These are phyloP conservation scores for Oldenlandia corymbosa DNA, from an alignment of 257 asterid genomes.

Conservation along the genomic window DNA sequence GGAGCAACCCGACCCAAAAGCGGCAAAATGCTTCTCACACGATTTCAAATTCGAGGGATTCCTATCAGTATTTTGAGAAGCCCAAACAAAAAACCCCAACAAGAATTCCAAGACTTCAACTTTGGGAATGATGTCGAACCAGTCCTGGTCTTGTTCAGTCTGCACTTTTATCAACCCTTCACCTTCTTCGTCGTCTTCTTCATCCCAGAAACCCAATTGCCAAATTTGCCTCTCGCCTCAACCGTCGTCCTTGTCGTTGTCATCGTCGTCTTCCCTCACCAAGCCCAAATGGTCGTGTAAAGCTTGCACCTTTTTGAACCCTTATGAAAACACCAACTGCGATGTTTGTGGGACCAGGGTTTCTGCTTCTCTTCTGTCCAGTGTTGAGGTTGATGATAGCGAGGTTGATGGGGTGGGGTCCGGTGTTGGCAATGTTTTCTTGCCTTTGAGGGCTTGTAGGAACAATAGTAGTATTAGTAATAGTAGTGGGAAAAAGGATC, in stretches of 20 bases:
- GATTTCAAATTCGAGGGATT: constrained; percentile 21
- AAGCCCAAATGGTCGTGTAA: constrained; percentile 71
- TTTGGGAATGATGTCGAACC: constrained; percentile 36
- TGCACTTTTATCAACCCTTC: constrained; percentile 89
- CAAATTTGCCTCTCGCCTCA: constrained; percentile 54
- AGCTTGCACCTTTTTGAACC: constrained; percentile 74
- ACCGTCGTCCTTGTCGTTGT: constrained; percentile 9
- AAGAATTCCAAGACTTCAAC: constrained; percentile 22
- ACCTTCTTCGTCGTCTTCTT: constrained; percentile 29
- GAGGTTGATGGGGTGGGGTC: constrained; percentile 38
- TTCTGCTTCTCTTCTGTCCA: constrained; percentile 49
- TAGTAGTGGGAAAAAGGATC: constrained; percentile 26
- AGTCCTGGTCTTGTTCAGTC: constrained; percentile 76
- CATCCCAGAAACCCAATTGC: constrained; percentile 43
- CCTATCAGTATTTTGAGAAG: constrained; percentile 7
- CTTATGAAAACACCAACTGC: constrained; percentile 40
- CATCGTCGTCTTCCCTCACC: neutral
- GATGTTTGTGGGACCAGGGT: constrained; percentile 68
- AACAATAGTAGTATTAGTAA: too few species aligned
- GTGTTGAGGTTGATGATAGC: constrained; percentile 50
- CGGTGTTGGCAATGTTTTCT: constrained; percentile 65
- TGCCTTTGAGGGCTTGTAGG: constrained; percentile 55
- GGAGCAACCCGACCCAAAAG: neutral
- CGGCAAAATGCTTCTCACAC: constrained; percentile 12
- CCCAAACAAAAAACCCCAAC: constrained; percentile 15